Evolutionary conservation across 306 rosid genomes (phyloP).

Genomic region (Sphenostylis stenocarpa): DNA sequence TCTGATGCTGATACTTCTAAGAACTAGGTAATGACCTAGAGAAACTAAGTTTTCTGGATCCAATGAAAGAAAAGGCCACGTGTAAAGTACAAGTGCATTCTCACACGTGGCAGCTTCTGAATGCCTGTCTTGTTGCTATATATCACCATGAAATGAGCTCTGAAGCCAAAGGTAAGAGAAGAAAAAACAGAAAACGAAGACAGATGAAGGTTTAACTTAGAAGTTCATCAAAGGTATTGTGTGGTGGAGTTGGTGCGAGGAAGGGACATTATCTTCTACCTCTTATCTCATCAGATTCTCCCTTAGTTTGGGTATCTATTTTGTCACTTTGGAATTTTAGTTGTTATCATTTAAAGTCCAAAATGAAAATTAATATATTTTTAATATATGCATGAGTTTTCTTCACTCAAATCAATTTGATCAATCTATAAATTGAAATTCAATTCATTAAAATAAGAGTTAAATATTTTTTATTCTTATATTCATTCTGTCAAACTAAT

Average conservation of each 20-base stretch:
- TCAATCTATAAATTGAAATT: too few species aligned
- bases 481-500: too few species aligned
- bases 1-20: background rate
- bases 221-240: constrained; percentile 31
- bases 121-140: constrained; percentile 20
- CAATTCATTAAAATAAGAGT: too few species aligned
- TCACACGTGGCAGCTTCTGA: constrained; percentile 36
- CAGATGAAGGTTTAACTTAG: constrained; percentile 35
- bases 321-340: constrained; percentile 42
- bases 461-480: too few species aligned
- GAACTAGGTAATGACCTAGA: background rate
- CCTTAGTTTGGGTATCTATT: constrained; percentile 18
- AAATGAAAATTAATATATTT: too few species aligned
- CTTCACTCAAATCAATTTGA: too few species aligned
- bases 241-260: constrained; percentile 33
- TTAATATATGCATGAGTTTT: too few species aligned
- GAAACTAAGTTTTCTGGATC: background rate
- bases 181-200: constrained; percentile 8
- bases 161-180: background rate
- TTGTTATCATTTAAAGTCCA: background rate
- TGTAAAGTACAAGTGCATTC: background rate
- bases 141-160: constrained; percentile 16
- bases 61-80: constrained; percentile 18
- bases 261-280: constrained; percentile 46
- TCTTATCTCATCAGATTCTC: constrained; percentile 29